These are phyloP conservation scores for Tulasnella sp. DNA, from an alignment of 768 basidiomycete species.

Conservation along the genomic window DNA sequence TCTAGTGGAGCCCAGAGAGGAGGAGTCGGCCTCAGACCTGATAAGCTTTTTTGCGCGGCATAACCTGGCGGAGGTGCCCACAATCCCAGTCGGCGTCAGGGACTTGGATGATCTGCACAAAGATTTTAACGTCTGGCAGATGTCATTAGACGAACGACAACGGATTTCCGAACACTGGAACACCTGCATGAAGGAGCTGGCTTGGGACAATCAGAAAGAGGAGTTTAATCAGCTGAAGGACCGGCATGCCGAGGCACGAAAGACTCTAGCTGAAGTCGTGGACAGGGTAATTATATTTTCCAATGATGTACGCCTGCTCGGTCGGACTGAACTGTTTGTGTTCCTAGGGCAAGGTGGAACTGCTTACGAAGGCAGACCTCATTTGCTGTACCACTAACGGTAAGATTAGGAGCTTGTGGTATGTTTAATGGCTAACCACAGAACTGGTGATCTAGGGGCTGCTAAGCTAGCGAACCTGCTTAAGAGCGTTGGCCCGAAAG, in stretches of 20 bases:
- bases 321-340: slow-evolving; percentile 41
- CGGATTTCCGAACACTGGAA: slow-evolving; percentile 48
- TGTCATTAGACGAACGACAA: slow-evolving; percentile 50
- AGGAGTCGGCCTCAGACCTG: neutral
- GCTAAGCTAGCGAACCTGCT: slow-evolving; percentile 60
- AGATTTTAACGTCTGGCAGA: slow-evolving; percentile 46
- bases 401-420: slow-evolving; percentile 52
- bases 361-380: slow-evolving; percentile 48
- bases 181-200: slow-evolving; percentile 38
- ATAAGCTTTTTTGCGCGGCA: neutral
- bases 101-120: slow-evolving; percentile 40
- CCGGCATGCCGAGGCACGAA: slow-evolving; percentile 42
- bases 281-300: slow-evolving; percentile 24
- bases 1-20: neutral
- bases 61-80: slow-evolving; percentile 40
- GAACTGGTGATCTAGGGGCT: slow-evolving; percentile 61
- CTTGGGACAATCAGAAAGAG: slow-evolving; percentile 35
- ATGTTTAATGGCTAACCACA: neutral
- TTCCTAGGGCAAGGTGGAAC: slow-evolving; percentile 57
- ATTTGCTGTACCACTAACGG: slow-evolving; percentile 78
- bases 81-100: slow-evolving; percentile 35
- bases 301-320: neutral
- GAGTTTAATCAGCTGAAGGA: slow-evolving; percentile 46
- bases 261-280: slow-evolving; percentile 29
- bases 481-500: slow-evolving; percentile 55